Percentiles rank a stretch among this genome's conserved stretches.
phyloP scores from a whole-genome alignment of 2,329 filamentous ascomycete genomes.

The Laburnicola sp. region DNA sequence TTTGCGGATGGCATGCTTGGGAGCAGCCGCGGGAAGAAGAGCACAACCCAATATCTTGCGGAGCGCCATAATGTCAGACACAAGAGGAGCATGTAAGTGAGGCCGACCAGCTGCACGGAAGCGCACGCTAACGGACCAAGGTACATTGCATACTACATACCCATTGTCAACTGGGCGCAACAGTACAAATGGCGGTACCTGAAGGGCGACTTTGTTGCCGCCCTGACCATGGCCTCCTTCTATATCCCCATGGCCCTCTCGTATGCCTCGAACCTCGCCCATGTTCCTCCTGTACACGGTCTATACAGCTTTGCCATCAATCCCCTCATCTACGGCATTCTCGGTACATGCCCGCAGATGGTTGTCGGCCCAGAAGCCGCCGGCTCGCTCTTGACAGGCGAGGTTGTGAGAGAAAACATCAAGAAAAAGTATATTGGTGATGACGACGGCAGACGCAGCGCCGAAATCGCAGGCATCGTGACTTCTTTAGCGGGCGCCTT shows the following conservation, averaged over 20 bases:
- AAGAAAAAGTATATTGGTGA: slow-evolving; percentile 66
- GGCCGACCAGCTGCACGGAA: slow-evolving; percentile 35
- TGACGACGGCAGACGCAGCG: slow-evolving; percentile 71
- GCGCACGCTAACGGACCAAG: slow-evolving; percentile 49
- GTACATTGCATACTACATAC: slow-evolving; percentile 92
- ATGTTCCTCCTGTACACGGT: slow-evolving; percentile 90
- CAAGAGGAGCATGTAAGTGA: slow-evolving; percentile 67
- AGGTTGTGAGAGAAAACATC: slow-evolving; percentile 78
- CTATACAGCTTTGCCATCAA: slow-evolving; percentile 94
- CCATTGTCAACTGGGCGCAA: slow-evolving; percentile 84
- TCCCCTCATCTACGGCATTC: slow-evolving; percentile 83
- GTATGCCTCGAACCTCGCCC: slow-evolving; percentile 86
- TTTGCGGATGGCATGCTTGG: slow-evolving; percentile 50
- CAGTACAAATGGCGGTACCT: slow-evolving; percentile 84
- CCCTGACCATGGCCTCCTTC: slow-evolving; percentile 95
- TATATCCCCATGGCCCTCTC: slow-evolving; percentile 98
- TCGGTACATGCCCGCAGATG: slow-evolving; percentile 91
- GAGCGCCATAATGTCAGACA: slow-evolving; percentile 74
- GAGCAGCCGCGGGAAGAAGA: slow-evolving; percentile 63
- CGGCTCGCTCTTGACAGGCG: slow-evolving; percentile 85
- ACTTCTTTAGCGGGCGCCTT: slow-evolving; percentile 85
- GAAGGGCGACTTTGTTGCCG: slow-evolving; percentile 82
- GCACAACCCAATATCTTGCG: slow-evolving; percentile 71
- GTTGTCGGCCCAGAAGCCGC: slow-evolving; percentile 93
- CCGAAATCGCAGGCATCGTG: slow-evolving; percentile 82